A percentile compares a stretch with the other conserved stretches of the same genome.
phyloP scores from a whole-genome alignment of 73 alveolate species.

The Tetrahymena thermophila region DNA sequence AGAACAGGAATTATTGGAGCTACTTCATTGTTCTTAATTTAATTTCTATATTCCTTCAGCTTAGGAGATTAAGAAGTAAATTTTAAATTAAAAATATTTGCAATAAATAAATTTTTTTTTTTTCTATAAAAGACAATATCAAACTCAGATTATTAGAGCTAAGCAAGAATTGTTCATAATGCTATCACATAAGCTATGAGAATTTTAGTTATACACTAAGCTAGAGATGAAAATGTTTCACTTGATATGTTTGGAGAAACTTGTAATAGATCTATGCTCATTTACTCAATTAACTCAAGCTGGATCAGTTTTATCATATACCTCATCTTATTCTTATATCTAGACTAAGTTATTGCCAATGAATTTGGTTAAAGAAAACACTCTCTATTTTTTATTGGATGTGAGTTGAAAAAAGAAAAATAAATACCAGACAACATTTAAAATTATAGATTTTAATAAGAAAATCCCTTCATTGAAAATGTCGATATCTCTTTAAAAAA shows the following conservation, averaged over 20 bases:
- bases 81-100: not conserved
- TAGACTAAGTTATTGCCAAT: constrained; percentile 16
- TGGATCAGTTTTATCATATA: not conserved
- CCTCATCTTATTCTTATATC: not conserved
- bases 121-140: not conserved
- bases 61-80: not conserved
- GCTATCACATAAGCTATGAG: not conserved
- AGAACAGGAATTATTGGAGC: constrained; percentile 71
- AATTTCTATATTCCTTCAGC: not conserved
- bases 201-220: not conserved
- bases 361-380: constrained; percentile 24
- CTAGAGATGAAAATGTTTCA: not conserved
- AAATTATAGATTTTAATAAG: not conserved
- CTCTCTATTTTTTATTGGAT: constrained; percentile 13
- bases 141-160: constrained; percentile 10
- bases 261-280: not conserved
- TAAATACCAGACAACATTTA: not conserved
- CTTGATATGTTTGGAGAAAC: not conserved
- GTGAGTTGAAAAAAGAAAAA: constrained; percentile 2
- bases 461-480: not conserved
- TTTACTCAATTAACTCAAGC: not conserved
- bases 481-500: constrained; percentile 26
- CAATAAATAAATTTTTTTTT: no score
- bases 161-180: not conserved
- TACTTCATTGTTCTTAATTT: constrained; percentile 45